Conservation (phyloP, 2,329 filamentous ascomycete genomes). For the Myriosclerotinia curreyana region DNA sequence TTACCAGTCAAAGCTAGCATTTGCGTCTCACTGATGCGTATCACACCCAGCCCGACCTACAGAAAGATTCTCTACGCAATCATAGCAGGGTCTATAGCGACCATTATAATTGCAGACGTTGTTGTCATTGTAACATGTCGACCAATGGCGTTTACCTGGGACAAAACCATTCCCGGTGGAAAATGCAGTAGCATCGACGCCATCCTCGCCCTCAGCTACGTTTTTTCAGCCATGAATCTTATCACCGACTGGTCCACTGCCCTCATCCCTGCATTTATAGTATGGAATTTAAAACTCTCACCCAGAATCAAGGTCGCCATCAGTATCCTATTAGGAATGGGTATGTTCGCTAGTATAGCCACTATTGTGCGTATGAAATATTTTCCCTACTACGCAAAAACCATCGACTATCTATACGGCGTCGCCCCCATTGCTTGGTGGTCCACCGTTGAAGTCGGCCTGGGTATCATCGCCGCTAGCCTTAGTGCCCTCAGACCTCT, state of each 20-base stretch:
- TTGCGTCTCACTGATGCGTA: conserved; percentile 16
- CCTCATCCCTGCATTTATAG: conserved; percentile 3
- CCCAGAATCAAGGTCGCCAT: conserved; percentile 8
- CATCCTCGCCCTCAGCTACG: conserved; percentile 16
- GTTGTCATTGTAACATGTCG: conserved; percentile 14
- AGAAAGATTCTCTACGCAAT: conserved; percentile 14
- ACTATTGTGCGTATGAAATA: conserved; percentile 16
- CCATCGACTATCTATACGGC: conserved; percentile 12
- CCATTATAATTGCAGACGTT: conserved; percentile 8
- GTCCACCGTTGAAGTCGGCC: conserved; percentile 13
- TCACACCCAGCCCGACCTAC: conserved; percentile 13
- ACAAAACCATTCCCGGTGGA: conserved; percentile 10
- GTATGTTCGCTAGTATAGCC: conserved; percentile 15
- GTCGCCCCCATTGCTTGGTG: conserved; percentile 16
- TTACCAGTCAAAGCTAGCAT: conserved; percentile 17
- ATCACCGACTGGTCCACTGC: conserved; percentile 17
- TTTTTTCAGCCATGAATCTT: conserved; percentile 15
- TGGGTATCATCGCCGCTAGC: conserved; percentile 6
- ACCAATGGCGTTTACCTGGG: conserved; percentile 17
- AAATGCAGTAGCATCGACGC: conserved; percentile 17
- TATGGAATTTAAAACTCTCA: conserved; percentile 12
- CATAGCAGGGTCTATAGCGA: conserved; percentile 5
- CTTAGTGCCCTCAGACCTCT: conserved; percentile 1
- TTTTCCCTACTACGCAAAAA: conserved; percentile 7
- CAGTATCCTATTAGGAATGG: conserved; percentile 1